These are phyloP conservation scores for Dioszegia crocea DNA, from an alignment of 768 basidiomycete species.

Conservation along the genomic window DNA sequence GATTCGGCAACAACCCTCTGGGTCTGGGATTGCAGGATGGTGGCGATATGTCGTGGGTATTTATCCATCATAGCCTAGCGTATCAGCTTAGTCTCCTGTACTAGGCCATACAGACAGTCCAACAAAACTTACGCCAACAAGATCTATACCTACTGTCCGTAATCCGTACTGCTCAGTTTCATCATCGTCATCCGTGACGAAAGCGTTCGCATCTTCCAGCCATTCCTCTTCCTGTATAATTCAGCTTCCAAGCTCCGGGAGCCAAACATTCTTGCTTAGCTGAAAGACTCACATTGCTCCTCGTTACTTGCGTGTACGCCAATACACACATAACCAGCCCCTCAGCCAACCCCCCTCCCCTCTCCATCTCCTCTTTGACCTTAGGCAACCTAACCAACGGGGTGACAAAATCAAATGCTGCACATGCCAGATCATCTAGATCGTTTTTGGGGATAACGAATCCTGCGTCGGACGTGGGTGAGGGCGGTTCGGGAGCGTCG, in stretches of 20 bases:
- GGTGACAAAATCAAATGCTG: conserved; percentile 75
- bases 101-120: not conserved
- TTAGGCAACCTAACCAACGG: conserved; percentile 61
- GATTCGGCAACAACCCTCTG: conserved; percentile 61
- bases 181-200: conserved; percentile 92
- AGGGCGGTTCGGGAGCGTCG: conserved; percentile 56
- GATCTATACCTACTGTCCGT: conserved; percentile 76
- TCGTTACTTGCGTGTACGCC: conserved; percentile 77
- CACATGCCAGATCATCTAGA: conserved; percentile 69
- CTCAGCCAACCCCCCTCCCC: conserved; percentile 21
- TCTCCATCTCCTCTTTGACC: conserved; percentile 60
- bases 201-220: conserved; percentile 82
- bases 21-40: conserved; percentile 58
- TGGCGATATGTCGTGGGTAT: conserved; percentile 39
- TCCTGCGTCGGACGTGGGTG: conserved; percentile 43
- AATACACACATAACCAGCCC: conserved; percentile 53
- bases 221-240: conserved; percentile 80
- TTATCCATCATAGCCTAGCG: conserved; percentile 50
- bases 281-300: conserved; percentile 66
- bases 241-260: not conserved
- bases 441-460: conserved; percentile 59
- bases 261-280: too few species aligned
- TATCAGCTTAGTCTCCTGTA: not conserved
- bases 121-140: conserved; percentile 67
- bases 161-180: conserved; percentile 77